Evolutionary conservation across 129 eudicot genomes (phyloP), one percentile per base, ranked within the genome.

Genomic region (Saussurea involucrata): DNA sequence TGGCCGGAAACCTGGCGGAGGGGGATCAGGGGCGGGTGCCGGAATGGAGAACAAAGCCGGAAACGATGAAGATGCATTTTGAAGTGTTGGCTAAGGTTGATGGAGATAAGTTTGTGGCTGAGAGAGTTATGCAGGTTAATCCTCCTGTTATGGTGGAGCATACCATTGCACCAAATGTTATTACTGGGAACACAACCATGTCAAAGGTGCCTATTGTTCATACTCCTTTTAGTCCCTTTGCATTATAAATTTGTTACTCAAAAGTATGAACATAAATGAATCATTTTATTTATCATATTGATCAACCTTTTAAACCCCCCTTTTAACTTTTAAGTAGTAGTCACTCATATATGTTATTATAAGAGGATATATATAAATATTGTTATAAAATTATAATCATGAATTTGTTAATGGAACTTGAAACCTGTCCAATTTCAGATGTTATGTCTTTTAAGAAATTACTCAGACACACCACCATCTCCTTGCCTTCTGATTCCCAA

Each of bases 1-100:
- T 91, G 75, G 75, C 83, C 37, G 90, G 82, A n/a, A 89, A 89
- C 18, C 74, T 81, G 4, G 11, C 80, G 3, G 73, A 63, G 10
- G 67, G 55, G 21, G 80, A 71, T 36, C 76, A 75, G 10, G 49
- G 15, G 57, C 78, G 80, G 18, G 57, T 80, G 64, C 98, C 97
- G 0, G 88, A 77, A 68, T 94, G 98, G 97, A 84, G 89, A 75
- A 94, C 98, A 3, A 94, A 91, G 76, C 98, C 98, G 0, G 91
- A 87, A 80, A 73, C 76, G 0, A 84, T 86, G 78, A 94, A 71
- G 84, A 91, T 94, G 97, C 97, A 94, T 84, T 94, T 94, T 75
- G 98, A 94, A 87, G 98, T 90, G 74, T 72, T 93, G 88, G 98
- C 90, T 27, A 90, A 90, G 88, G 96, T 93, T 8, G 98, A 90